Evolutionary conservation across 768 basidiomycete species (phyloP).

Genomic region (Termitomyces sp.): DNA sequence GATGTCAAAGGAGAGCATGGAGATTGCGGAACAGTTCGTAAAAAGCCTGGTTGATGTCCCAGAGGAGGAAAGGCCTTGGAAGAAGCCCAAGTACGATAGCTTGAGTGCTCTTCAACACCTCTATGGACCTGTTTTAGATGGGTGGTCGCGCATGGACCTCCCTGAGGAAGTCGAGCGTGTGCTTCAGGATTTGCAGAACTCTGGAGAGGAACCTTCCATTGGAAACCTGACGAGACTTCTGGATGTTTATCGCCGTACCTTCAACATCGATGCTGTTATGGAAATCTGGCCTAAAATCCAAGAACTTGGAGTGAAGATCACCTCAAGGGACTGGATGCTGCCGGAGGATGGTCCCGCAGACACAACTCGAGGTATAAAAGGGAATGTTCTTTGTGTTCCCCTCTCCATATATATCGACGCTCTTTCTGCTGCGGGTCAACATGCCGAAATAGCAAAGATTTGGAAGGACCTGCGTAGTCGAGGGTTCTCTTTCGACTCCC

Average conservation of each 20-base stretch:
- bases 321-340: conserved; percentile 27
- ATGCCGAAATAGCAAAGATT: conserved; percentile 50
- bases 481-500: conserved; percentile 77
- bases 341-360: conserved; percentile 8
- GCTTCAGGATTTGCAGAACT: conserved; percentile 43
- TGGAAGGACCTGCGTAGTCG: conserved; percentile 61
- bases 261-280: conserved; percentile 47
- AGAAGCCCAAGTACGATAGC: conserved; percentile 29
- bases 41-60: conserved; percentile 37
- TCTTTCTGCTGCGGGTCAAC: conserved; percentile 56
- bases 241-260: conserved; percentile 60
- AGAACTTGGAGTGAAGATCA: conserved; percentile 43
- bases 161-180: conserved; percentile 52
- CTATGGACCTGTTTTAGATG: conserved; percentile 55
- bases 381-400: conserved; percentile 66
- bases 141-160: conserved; percentile 36
- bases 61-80: conserved; percentile 30
- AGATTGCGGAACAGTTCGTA: conserved; percentile 64
- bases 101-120: conserved; percentile 44
- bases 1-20: conserved; percentile 40
- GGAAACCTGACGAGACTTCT: conserved; percentile 59
- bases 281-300: conserved; percentile 67
- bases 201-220: conserved; percentile 54
- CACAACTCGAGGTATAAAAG: conserved; percentile 18
- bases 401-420: conserved; percentile 80